Base-by-base conservation (phyloP, 2,329 filamentous ascomycete genomes). In the Trichoderma lentiforme region DNA sequence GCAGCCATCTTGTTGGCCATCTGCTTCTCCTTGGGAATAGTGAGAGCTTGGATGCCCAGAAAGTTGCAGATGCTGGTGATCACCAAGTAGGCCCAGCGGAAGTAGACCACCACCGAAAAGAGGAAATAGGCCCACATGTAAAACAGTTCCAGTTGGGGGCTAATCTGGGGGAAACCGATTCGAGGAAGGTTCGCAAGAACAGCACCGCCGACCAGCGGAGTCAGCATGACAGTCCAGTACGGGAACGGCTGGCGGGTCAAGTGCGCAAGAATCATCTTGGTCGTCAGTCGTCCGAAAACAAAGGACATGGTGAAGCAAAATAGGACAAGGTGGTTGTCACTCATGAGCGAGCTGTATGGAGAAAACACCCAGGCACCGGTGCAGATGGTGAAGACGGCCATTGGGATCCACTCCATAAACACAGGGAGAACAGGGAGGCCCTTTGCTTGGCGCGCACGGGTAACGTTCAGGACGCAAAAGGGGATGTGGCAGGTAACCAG, bases 261-360 rank as follows among this genome's bases (percentile, higher is more conserved):
- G 82, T 99, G 96, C 3, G 96, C 95, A 21, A 99, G 90, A 79
- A 99, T 99, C 82, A 98, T 98, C 86, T 98, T 99, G 51, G 96
- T 99, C 0, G 96, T 98, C 91, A 99, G 94, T 76, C 96, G 92
- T 43, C 96, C 96, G 81, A 99, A 98, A 72, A 98, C 96, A 77
- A 98, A 95, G n/a, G 93, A 93, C 86, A 98, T 92, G 73, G 93
- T 97, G 73, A 97, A 83, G 84, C 95, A 98, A 82, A 97, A 97
- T 61, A 98, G 88, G 12, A 97, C 90, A 1, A 99, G 88, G 78
- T 96, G 93, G 83, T 98, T 98, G 73, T 97, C 90, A 43, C 84
- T 83, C 79, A 97, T 88, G 47, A 99, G 83, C 12, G 89, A 91
- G 72, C 95, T 97, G 84, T 97, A 89, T 0, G 95, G 95, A 18